Percentiles rank a stretch among this genome's conserved stretches.
Conservation (phyloP, 352 stramenopile species). For the Saprolegnia diclina region DNA sequence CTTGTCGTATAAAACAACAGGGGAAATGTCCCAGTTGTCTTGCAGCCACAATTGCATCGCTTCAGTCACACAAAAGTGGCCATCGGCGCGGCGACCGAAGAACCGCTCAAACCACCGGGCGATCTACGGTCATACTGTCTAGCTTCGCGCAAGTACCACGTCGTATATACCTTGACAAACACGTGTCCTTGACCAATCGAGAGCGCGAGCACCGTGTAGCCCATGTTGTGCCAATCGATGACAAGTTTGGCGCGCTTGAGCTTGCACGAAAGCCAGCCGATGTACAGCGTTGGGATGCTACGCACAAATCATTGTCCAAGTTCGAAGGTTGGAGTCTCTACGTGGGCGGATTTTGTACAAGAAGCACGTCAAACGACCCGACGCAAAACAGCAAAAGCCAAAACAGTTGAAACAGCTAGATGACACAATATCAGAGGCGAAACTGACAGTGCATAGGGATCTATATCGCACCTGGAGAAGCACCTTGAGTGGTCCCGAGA, state of each 20-base stretch:
- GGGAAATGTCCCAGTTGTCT: slow-evolving; percentile 86
- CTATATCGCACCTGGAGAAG: slow-evolving; percentile 39
- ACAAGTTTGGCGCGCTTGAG: slow-evolving; percentile 88
- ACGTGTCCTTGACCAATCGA: slow-evolving; percentile 53
- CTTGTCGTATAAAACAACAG: slow-evolving; percentile 91
- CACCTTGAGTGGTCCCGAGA: slow-evolving; percentile 83
- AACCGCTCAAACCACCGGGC: slow-evolving; percentile 76
- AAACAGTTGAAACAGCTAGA: slow-evolving; percentile 73
- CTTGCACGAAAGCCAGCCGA: slow-evolving; percentile 74
- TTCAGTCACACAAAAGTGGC: slow-evolving; percentile 95
- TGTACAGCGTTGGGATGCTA: slow-evolving; percentile 92
- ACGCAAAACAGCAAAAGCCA: slow-evolving; percentile 64
- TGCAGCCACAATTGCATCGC: slow-evolving; percentile 94
- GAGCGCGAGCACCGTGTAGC: slow-evolving; percentile 94
- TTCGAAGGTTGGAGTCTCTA: slow-evolving; percentile 28
- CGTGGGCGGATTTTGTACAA: slow-evolving; percentile 98
- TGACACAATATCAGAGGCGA: background rate
- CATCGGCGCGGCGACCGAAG: slow-evolving; percentile 88
- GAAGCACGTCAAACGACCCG: slow-evolving; percentile 84
- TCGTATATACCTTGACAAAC: slow-evolving; percentile 55
- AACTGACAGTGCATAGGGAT: background rate
- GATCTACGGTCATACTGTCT: slow-evolving; percentile 36
- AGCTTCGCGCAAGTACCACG: background rate
- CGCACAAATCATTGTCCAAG: background rate
- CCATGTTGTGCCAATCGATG: slow-evolving; percentile 99